Evolutionary conservation across 2,329 filamentous ascomycete genomes (phyloP), one percentile per base, ranked within the genome.

Genomic region (Diplodia scrobiculata): DNA sequence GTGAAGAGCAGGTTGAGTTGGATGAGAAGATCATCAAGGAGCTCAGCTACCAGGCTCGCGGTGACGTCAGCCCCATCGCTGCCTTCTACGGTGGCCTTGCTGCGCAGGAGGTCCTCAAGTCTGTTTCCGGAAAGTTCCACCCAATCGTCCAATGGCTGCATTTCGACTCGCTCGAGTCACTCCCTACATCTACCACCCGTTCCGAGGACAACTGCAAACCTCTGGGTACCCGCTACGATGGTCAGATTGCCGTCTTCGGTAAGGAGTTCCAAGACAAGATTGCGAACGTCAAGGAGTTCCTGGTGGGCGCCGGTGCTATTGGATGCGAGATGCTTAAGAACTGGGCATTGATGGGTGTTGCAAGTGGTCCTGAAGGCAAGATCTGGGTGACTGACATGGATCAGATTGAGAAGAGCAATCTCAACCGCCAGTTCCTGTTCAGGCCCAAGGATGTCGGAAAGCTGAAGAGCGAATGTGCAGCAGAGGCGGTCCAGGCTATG

Each of bases 241-340:
- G 95, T 2, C 95, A 99, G 76, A 96, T 99, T 74, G 94, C 92
- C 2, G 95, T 99, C 1, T 96, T 99, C 71, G 95, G 95, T 68
- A 89, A 86, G 73, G 91, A 97, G 69, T 99, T 89, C 79, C 95
- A 99, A 79, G 90, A 97, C 62, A 97, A 97, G 83, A 86, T 99
- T 71, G 86, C 89, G 68, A 96, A 97, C 73, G 80, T 95, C 68
- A 95, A 89, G 74, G 88, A 98, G 73, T 99, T 99, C 82, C 84
- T 99, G 65, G 95, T 99, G 67, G 95, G 95, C 71, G 92, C 95
- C 54, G 95, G 95, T 73, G 95, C 96, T 69, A 99, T 99, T 77
- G 95, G 95, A 53, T 99, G 95, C 75, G 95, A 99, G 76, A 99
- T 98, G 90, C 82, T 99, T 71, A 99, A 99, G 86, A 98, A 98